A percentile compares a stretch with the other conserved stretches of the same genome.
phyloP scores from a whole-genome alignment of 164 flowering plant genomes.

The Aristolochia californica region DNA sequence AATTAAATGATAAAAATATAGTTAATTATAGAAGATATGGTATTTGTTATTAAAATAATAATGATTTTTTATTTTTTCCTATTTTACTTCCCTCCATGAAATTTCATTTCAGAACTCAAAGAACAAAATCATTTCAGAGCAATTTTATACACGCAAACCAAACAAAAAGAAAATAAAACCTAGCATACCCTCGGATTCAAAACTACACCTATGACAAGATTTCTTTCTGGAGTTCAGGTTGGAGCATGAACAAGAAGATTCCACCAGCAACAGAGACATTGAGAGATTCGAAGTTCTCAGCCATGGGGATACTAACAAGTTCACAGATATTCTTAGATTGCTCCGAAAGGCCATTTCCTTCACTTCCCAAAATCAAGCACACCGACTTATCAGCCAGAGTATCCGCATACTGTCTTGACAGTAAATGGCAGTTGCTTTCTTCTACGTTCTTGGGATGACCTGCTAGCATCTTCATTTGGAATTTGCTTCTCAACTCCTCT shows the following conservation, averaged over 20 bases:
- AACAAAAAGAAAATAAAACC: too few species aligned
- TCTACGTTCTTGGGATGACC: constrained; percentile 47
- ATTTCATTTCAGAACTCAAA: too few species aligned
- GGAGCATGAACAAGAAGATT: constrained; percentile 70
- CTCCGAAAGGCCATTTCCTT: constrained; percentile 82
- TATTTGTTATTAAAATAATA: too few species aligned
- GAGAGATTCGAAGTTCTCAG: constrained; percentile 73
- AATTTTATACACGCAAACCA: too few species aligned
- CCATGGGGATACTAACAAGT: constrained; percentile 80
- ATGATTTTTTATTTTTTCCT: too few species aligned
- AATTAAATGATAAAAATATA: too few species aligned
- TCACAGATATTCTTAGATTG: constrained; percentile 41
- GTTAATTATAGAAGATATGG: too few species aligned
- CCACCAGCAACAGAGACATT: constrained; percentile 98
- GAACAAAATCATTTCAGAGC: too few species aligned
- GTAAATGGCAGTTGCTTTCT: constrained; percentile 17
- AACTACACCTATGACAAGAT: constrained; percentile 1
- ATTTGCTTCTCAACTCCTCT: constrained; percentile 27
- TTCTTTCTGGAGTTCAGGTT: constrained; percentile 14
- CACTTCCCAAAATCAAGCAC: constrained; percentile 78
- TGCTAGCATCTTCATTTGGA: constrained; percentile 61
- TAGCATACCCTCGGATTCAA: too few species aligned
- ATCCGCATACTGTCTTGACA: constrained; percentile 34
- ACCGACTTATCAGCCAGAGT: constrained; percentile 36
- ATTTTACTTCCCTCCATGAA: too few species aligned